Evolutionary conservation across 2,329 filamentous ascomycete species (phyloP), one percentile per base, ranked within the genome.

Genomic region (Penicillium sp.): DNA sequence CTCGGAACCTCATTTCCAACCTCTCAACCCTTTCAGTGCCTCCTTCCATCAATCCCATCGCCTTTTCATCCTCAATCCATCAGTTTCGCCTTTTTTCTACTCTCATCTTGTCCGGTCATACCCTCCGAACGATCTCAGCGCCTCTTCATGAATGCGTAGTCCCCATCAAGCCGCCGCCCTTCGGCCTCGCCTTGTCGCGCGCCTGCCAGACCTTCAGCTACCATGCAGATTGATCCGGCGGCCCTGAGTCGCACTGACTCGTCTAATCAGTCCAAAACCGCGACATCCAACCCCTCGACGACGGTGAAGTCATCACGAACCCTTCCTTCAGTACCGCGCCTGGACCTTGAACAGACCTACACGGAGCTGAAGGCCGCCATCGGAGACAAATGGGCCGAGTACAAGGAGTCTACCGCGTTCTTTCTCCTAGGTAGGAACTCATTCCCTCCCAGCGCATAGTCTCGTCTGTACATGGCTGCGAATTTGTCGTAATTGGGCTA

Each of bases 261-360:
- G 65, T 75, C 77, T 43, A 68, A 72, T 52, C 62, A 73, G 54
- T 70, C 71, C 33, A 79, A 78, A 60, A 64, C 67, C 37, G 66
- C 71, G 42, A 68, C 71, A 53, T 60, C 70, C 28, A 71, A 68
- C 52, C 66, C 68, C 40, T 60, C 74, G 19, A 64, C 75, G 16
- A 70, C 73, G n/a, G 71, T 81, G 64, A 83, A 83, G 61, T 79
- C 81, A 52, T 80, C 80, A 55, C 84, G 83, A 68, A 76, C 79
- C 30, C 73, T 81, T 58, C 80, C 81, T 55, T 80, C 80, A n/a
- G 82, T 85, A 26, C 85, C 85, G 65, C 83, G 87, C 63, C 81
- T 89, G 58, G 86, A 89, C 67, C 76, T 87, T 55, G 87, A 89
- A 71, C 84, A 85, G 28, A 78, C 87, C 54, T 88, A 89, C 70